Conservation (phyloP, 345 rosid genomes). For the Balakata baccata region DNA sequence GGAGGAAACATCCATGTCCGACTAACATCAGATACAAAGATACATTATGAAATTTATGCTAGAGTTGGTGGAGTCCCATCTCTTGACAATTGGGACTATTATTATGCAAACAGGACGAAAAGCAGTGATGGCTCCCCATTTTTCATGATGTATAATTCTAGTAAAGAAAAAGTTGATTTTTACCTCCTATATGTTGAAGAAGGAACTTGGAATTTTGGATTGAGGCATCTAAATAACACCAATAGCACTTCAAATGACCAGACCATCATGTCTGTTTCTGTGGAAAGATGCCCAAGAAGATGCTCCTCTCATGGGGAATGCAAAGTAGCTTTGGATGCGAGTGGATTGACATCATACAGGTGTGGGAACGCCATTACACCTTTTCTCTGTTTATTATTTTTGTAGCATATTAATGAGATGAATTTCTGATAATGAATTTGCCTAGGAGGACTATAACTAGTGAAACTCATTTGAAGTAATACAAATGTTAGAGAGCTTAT, state of each 20-base stretch:
- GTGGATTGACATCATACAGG: constrained; percentile 94
- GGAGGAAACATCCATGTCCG: constrained; percentile 84
- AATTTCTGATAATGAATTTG: constrained; percentile 2
- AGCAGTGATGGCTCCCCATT: constrained; percentile 60
- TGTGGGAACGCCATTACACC: constrained; percentile 1
- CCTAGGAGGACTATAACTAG: background rate
- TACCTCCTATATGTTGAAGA: constrained; percentile 79
- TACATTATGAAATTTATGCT: constrained; percentile 66
- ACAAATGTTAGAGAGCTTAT: constrained; percentile 6
- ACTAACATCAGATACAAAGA: constrained; percentile 48
- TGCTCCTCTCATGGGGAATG: constrained; percentile 86
- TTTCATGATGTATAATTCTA: constrained; percentile 61
- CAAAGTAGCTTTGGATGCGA: constrained; percentile 69
- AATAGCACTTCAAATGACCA: constrained; percentile 32
- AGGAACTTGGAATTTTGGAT: constrained; percentile 83
- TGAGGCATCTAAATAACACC: constrained; percentile 48
- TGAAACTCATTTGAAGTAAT: constrained; percentile 1
- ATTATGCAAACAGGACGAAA: constrained; percentile 61
- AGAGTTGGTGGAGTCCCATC: constrained; percentile 79
- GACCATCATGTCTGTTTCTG: constrained; percentile 68
- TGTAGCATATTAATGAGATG: constrained; percentile 1
- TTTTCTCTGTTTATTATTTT: background rate
- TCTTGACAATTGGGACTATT: constrained; percentile 68
- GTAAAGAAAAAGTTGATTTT: constrained; percentile 72
- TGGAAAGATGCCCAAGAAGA: constrained; percentile 85